Percentiles rank a stretch among this genome's conserved stretches.
These are phyloP conservation scores for Neurospora pannonica DNA, from an alignment of 495 filamentous ascomycete genomes.

Conservation along the genomic window DNA sequence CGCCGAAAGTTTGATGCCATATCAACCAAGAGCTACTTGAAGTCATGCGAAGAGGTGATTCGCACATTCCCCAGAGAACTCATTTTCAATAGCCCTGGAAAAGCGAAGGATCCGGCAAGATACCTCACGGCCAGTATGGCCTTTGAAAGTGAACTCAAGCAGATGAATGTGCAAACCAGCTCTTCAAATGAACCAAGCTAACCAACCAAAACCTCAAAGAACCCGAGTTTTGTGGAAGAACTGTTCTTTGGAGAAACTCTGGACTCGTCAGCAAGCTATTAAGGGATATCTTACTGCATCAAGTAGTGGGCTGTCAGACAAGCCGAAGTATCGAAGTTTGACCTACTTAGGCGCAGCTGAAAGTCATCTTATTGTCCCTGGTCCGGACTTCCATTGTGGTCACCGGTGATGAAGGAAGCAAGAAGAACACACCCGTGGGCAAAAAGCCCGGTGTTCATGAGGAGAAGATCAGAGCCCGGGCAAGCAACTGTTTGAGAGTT, in stretches of 20 bases:
- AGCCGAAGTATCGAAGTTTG: no score
- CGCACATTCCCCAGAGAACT: neutral
- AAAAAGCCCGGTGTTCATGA: neutral
- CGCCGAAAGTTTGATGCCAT: neutral
- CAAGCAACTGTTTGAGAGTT: no score
- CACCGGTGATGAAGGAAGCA: neutral
- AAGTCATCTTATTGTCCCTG: neutral
- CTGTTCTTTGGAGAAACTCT: neutral
- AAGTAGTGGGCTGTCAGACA: neutral
- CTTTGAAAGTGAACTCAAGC: neutral
- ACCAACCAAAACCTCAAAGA: neutral
- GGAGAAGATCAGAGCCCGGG: no score
- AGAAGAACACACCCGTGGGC: neutral
- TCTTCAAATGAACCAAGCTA: neutral
- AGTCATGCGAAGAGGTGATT: neutral
- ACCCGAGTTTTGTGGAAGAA: neutral
- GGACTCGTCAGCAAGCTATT: neutral
- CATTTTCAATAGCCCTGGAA: neutral
- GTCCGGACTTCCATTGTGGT: neutral
- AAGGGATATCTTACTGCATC: neutral
- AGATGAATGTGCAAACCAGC: neutral
- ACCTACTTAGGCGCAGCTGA: no score
- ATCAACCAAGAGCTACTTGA: neutral
- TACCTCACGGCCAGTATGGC: neutral
- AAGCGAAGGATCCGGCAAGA: neutral